Conservation (phyloP, 371 early-diverging fungal genomes). For the Catenaria anguillulae region DNA sequence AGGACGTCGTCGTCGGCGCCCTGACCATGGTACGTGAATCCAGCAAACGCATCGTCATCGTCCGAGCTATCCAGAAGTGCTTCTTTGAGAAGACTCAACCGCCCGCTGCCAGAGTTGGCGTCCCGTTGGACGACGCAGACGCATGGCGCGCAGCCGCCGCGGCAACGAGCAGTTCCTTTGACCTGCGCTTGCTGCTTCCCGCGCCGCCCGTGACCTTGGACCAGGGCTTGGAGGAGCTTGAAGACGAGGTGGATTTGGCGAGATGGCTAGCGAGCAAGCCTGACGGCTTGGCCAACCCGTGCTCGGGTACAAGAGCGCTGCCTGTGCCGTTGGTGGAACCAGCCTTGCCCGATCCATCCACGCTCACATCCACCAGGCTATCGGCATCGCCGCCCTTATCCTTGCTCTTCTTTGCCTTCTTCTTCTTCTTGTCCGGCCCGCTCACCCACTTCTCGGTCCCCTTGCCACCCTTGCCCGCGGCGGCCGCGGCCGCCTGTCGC, state of each 20-base stretch:
- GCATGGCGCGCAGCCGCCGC: too few relatives aligned
- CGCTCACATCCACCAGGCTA: too few relatives aligned
- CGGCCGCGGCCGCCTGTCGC: background rate
- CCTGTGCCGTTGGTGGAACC: too few relatives aligned
- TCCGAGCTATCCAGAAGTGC: background rate
- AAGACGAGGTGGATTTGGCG: too few relatives aligned
- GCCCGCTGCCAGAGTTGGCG: background rate
- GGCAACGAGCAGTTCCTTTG: too few relatives aligned
- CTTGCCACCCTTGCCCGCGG: too few relatives aligned
- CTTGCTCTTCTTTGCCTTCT: background rate
- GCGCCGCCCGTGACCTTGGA: background rate
- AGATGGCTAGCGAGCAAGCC: too few relatives aligned
- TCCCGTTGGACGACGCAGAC: background rate
- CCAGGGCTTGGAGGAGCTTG: background rate
- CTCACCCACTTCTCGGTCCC: too few relatives aligned
- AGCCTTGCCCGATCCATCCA: too few relatives aligned
- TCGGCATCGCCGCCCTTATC: too few relatives aligned
- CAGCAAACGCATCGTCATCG: slow-evolving; percentile 9
- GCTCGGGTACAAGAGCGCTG: too few relatives aligned
- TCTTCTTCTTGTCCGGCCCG: background rate
- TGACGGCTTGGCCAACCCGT: too few relatives aligned
- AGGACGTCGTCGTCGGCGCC: slow-evolving; percentile 4
- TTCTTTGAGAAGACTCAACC: background rate
- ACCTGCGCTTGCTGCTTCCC: background rate
- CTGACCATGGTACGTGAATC: slow-evolving; percentile 1